Evolutionary conservation across 108 stramenopile species (phyloP), one percentile per base, ranked within the genome.

Genomic region (Licmophora abbreviata): DNA sequence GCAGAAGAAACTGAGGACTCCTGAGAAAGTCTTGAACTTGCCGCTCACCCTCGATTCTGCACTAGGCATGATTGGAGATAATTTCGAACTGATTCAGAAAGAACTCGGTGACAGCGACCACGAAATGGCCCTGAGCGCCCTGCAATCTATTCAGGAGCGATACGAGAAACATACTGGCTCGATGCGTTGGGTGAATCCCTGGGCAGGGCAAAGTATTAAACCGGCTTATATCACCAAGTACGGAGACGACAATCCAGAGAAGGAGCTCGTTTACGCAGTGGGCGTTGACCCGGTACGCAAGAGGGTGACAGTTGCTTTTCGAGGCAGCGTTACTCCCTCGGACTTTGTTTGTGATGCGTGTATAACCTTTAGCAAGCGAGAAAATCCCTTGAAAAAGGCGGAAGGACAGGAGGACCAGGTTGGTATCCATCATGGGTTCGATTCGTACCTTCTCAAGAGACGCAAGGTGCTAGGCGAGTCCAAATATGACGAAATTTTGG

Each of bases 101-200:
- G 21, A 10, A 15, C 34, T 58, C n/a, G 56, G 56, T 12, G 45
- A 58, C 18, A 36, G 12, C 22, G 56, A 58, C 4, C 56, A 58
- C 26, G 29, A 21, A 21, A 58, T 31, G n/a, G 47, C 56, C 30
- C 34, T 46, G 2, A 58, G 43, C 24, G 42, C 56, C 1, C 29
- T 58, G 18, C 41, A 58, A 17, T 15, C 32, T 11, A 58, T 58
- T 22, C 56, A 58, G 18, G 18, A 41, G 1, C 41, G 56, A 43
- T 58, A 33, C 23, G 0, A 58, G 22, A 14, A 29, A 24, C 32
- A 25, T 29, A 25, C 38, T 2, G 2, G 3, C 18, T 40, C 38
- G 38, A 4, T 1, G 15, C 38, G 20, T 18, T 40, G 38, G 38
- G 15, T 15, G 38, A 40, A 40, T 40, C 38, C 38, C 15, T 40